Percentiles rank a stretch among this genome's conserved stretches.
phyloP scores from a whole-genome alignment of 345 rosid species.

The Acer saccharum region DNA sequence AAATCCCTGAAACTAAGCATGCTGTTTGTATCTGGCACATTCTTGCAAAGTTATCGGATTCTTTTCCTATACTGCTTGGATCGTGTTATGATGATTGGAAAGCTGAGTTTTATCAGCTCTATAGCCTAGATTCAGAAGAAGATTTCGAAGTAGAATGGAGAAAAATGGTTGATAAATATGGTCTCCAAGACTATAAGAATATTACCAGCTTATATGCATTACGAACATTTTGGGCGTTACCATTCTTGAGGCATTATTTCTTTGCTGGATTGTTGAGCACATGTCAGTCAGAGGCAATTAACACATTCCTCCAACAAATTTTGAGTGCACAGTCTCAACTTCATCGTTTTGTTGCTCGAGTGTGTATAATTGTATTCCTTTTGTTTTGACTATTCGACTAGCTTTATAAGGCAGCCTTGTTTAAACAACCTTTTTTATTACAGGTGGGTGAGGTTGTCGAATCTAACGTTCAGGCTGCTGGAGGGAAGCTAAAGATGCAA shows the following conservation, averaged over 20 bases:
- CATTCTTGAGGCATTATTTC: constrained; percentile 53
- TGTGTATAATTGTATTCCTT: constrained; percentile 7
- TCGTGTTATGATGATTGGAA: constrained; percentile 33
- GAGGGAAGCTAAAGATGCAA: too few species aligned
- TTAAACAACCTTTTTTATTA: constrained; percentile 5
- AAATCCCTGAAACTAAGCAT: too few species aligned
- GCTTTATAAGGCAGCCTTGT: not conserved
- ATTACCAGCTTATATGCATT: constrained; percentile 50
- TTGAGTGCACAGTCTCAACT: constrained; percentile 46
- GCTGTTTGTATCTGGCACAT: too few species aligned
- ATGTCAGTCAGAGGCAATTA: constrained; percentile 40
- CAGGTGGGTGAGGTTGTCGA: too few species aligned
- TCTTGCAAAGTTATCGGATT: constrained; percentile 45
- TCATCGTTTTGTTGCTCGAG: constrained; percentile 50
- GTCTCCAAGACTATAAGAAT: too few species aligned
- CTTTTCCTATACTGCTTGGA: constrained; percentile 37
- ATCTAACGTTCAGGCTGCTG: too few species aligned
- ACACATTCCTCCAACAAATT: constrained; percentile 44
- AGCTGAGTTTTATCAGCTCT: constrained; percentile 48
- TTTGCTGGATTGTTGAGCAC: constrained; percentile 48
- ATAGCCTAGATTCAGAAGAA: constrained; percentile 35
- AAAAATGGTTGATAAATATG: constrained; percentile 35
- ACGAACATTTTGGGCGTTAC: constrained; percentile 56
- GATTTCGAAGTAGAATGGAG: constrained; percentile 61
- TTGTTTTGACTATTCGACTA: constrained; percentile 4